A percentile compares a stretch with the other conserved stretches of the same genome.
Evolutionary conservation across 306 rosid genomes (phyloP).

Genomic region (Begonia loranthoides): DNA sequence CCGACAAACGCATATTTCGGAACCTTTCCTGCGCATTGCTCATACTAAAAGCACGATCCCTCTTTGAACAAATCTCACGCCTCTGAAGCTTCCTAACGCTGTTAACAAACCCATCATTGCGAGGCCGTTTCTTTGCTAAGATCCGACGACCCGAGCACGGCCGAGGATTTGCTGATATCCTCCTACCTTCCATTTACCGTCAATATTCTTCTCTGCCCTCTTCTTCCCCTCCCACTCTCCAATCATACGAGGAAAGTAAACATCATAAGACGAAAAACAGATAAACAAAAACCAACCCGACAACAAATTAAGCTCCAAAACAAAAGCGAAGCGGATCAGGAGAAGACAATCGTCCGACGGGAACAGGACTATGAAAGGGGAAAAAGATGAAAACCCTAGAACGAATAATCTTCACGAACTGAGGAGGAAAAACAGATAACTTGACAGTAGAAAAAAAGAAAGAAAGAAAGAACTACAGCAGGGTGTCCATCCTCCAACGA

Average conservation of each 20-base stretch:
- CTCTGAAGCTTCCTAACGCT: slow-evolving; percentile 64
- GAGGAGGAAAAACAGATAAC: no score
- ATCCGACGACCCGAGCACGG: slow-evolving; percentile 53
- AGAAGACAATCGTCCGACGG: neutral
- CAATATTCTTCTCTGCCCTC: neutral
- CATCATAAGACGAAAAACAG: no score
- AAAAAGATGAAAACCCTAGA: neutral
- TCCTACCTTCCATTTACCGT: slow-evolving; percentile 50
- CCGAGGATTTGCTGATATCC: slow-evolving; percentile 56
- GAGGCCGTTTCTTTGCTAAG: slow-evolving; percentile 50
- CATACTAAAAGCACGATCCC: slow-evolving; percentile 63
- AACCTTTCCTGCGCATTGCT: slow-evolving; percentile 65
- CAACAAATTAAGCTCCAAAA: no score
- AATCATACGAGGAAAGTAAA: no score
- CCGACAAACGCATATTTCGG: slow-evolving; percentile 68
- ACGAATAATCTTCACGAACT: neutral
- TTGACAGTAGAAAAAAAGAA: no score
- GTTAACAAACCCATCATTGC: slow-evolving; percentile 27
- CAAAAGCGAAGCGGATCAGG: neutral
- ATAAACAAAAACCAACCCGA: no score
- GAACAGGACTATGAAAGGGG: neutral
- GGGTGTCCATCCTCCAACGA: no score
- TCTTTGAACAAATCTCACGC: slow-evolving; percentile 70
- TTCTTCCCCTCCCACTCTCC: slow-evolving; percentile 2
- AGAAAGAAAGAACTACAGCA: no score